phyloP scores from a whole-genome alignment of 2,329 filamentous ascomycete species.

The Lachnellula occidentalis region DNA sequence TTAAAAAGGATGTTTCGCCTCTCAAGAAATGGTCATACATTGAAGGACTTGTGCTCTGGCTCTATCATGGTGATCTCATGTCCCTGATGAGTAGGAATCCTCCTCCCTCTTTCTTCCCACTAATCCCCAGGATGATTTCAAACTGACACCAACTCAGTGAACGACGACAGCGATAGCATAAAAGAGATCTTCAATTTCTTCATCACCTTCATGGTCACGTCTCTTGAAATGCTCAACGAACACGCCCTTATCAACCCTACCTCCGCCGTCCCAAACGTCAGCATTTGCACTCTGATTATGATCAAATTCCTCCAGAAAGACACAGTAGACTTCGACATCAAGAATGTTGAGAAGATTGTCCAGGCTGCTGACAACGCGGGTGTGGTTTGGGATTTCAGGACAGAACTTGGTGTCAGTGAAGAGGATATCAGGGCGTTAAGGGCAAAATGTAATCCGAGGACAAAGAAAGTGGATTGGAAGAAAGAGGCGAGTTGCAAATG shows the following conservation, averaged over 20 bases:
- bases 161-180: background rate
- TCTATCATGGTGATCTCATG: background rate
- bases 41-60: constrained; percentile 6
- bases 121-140: background rate
- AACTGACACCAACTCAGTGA: background rate
- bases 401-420: background rate
- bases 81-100: constrained; percentile 18
- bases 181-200: background rate
- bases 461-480: constrained; percentile 3
- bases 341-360: background rate
- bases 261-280: background rate
- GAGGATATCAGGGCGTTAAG: background rate
- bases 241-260: background rate
- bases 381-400: background rate
- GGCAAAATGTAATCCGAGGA: background rate
- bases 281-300: background rate
- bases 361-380: background rate
- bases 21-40: constrained; percentile 12
- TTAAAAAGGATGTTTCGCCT: constrained; percentile 12
- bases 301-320: background rate
- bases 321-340: background rate
- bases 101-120: constrained; percentile 27
- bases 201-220: background rate
- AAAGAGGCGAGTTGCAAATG: constrained; percentile 3
- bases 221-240: background rate